Evolutionary conservation across 2,329 filamentous ascomycete genomes (phyloP).

Genomic region (Celoporthe dispersa): DNA sequence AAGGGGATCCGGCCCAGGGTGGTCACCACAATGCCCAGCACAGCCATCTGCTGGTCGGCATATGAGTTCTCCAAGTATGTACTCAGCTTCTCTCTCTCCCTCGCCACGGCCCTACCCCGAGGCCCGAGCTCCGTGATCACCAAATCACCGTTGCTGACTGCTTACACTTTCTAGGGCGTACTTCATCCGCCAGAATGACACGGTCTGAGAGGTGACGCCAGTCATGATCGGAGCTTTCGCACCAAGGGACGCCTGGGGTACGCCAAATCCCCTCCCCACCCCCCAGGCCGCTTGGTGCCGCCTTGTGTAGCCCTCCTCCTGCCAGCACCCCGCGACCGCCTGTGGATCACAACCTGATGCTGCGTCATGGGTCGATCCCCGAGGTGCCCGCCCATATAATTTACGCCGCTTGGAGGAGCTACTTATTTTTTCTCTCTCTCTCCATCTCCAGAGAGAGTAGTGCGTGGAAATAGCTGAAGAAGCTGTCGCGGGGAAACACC

Average conservation of each 20-base stretch:
- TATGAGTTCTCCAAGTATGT: slow-evolving; percentile 72
- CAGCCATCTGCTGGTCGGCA: slow-evolving; percentile 96
- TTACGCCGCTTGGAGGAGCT: slow-evolving; percentile 2
- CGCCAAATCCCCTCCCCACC: neutral
- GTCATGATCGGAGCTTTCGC: neutral
- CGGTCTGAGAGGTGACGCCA: slow-evolving; percentile 36
- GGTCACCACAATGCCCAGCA: slow-evolving; percentile 97
- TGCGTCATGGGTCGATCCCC: neutral
- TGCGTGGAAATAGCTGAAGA: neutral
- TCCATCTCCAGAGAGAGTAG: neutral
- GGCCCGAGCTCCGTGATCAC: neutral
- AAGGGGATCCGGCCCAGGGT: slow-evolving; percentile 90
- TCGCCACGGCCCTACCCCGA: neutral
- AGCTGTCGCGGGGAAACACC: slow-evolving; percentile 1
- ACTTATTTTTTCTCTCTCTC: neutral
- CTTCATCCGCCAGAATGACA: slow-evolving; percentile 60
- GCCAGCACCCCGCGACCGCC: neutral
- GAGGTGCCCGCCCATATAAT: neutral
- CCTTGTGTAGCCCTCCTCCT: slow-evolving; percentile 7
- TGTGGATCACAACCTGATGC: neutral
- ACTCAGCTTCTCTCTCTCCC: neutral
- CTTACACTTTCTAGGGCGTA: slow-evolving; percentile 52
- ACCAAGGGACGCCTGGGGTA: neutral
- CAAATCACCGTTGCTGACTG: slow-evolving; percentile 27
- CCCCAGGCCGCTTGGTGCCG: neutral